Conservation (phyloP, 345 rosid species). For the Dipteronia sinensis region DNA sequence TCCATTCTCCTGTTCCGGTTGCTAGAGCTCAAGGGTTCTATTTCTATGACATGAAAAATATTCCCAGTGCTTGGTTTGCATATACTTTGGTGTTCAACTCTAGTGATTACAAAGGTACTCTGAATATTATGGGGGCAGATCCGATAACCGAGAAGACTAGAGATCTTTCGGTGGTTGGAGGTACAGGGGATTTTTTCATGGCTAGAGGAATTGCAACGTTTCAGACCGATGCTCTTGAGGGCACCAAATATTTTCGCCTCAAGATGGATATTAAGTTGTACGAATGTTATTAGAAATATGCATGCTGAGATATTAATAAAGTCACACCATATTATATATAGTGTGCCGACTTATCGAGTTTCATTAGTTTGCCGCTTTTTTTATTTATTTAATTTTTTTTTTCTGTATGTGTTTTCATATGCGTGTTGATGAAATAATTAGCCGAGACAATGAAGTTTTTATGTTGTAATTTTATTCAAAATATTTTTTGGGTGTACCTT, state of each 20-base stretch:
- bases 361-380: too few relatives aligned
- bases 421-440: too few relatives aligned
- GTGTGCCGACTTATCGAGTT: too few relatives aligned
- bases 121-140: constrained; percentile 69
- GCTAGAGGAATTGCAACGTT: constrained; percentile 69
- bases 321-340: too few relatives aligned
- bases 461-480: too few relatives aligned
- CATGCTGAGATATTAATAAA: too few relatives aligned
- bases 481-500: too few relatives aligned
- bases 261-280: constrained; percentile 28
- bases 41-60: constrained; percentile 56
- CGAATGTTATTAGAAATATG: constrained; percentile 37
- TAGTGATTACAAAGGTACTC: constrained; percentile 55
- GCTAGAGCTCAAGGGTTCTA: constrained; percentile 74
- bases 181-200: constrained; percentile 91
- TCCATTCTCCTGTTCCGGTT: constrained; percentile 37
- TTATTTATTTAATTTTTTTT: too few relatives aligned
- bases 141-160: constrained; percentile 63
- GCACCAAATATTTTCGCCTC: constrained; percentile 65
- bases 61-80: constrained; percentile 51
- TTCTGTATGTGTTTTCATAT: too few relatives aligned
- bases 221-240: constrained; percentile 50
- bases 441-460: too few relatives aligned
- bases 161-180: constrained; percentile 72
- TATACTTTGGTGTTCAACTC: constrained; percentile 69